phyloP scores from a whole-genome alignment of 345 rosid species.

The Populus ilicifolia region DNA sequence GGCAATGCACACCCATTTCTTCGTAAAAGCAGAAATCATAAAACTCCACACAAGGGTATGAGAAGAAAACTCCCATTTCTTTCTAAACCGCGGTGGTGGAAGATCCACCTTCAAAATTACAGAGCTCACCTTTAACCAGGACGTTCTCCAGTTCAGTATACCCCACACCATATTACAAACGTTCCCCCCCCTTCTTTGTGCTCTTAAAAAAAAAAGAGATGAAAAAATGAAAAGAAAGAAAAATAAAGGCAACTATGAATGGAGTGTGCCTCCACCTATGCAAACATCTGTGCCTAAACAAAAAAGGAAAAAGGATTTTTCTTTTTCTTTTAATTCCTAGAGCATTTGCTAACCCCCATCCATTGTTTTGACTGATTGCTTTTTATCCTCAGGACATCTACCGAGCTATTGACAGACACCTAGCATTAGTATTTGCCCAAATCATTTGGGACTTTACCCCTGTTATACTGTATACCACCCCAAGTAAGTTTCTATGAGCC shows the following conservation, averaged over 20 bases:
- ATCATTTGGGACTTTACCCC: constrained; percentile 17
- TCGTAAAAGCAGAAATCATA: neutral
- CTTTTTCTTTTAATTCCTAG: constrained; percentile 10
- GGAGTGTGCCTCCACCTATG: constrained; percentile 26
- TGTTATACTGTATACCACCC: constrained; percentile 22
- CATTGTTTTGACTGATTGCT: constrained; percentile 10
- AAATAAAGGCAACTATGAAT: constrained; percentile 20
- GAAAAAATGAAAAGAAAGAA: neutral
- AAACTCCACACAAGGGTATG: neutral
- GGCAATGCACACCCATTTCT: neutral
- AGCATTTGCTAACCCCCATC: constrained; percentile 28
- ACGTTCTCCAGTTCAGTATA: constrained; percentile 29
- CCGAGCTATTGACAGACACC: constrained; percentile 32
- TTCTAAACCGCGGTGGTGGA: constrained; percentile 34
- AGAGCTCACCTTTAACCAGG: constrained; percentile 24
- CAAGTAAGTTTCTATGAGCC: neutral
- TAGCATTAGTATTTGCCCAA: constrained; percentile 28
- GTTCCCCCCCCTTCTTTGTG: constrained; percentile 6
- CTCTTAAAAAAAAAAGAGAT: constrained; percentile 8
- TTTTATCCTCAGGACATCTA: constrained; percentile 29
- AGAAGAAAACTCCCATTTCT: constrained; percentile 14
- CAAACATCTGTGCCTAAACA: constrained; percentile 14
- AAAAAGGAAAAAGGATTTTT: neutral
- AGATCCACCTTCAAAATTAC: constrained; percentile 47
- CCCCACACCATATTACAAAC: constrained; percentile 35